These are phyloP conservation scores for Trichosporon faecale DNA, from an alignment of 1,284 basidiomycete genomes.

Conservation along the genomic window DNA sequence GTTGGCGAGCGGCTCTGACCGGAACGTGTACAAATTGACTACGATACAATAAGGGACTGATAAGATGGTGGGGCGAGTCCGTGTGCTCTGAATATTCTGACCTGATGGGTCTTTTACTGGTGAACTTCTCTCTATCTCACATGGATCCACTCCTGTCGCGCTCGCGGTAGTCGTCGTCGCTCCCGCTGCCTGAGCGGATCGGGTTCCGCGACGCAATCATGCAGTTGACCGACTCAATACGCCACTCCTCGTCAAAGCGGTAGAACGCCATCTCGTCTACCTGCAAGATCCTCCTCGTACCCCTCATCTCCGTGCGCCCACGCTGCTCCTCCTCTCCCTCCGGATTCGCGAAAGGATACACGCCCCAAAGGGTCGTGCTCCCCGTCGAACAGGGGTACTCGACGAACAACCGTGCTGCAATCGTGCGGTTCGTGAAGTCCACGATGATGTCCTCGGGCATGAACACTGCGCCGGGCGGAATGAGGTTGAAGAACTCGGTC, in stretches of 20 bases:
- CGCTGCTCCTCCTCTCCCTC: not conserved
- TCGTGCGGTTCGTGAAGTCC: conserved; percentile 14
- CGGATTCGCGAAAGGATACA: not conserved
- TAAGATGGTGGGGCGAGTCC: not conserved
- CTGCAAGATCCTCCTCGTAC: not conserved
- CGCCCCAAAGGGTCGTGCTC: not conserved
- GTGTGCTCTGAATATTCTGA: not conserved
- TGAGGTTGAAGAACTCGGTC: conserved; percentile 1
- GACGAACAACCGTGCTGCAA: conserved; percentile 18
- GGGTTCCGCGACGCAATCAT: not conserved
- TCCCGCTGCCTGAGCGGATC: not conserved
- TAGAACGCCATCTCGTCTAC: conserved; percentile 19
- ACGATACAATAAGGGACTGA: not conserved
- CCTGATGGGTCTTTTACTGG: not conserved
- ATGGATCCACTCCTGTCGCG: not conserved
- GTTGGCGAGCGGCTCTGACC: no score
- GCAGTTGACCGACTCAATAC: conserved; percentile 17
- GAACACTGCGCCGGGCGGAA: conserved; percentile 16
- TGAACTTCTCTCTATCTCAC: not conserved
- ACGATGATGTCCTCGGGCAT: conserved; percentile 17
- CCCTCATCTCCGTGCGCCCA: no score
- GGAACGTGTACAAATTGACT: not conserved
- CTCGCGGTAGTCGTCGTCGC: not conserved
- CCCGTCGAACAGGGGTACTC: conserved; percentile 10
- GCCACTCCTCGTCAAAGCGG: conserved; percentile 21